A percentile compares a stretch with the other conserved stretches of the same genome.
These are phyloP conservation scores for Ogataea populi-albae DNA, from an alignment of 805 yeast species.

Conservation along the genomic window DNA sequence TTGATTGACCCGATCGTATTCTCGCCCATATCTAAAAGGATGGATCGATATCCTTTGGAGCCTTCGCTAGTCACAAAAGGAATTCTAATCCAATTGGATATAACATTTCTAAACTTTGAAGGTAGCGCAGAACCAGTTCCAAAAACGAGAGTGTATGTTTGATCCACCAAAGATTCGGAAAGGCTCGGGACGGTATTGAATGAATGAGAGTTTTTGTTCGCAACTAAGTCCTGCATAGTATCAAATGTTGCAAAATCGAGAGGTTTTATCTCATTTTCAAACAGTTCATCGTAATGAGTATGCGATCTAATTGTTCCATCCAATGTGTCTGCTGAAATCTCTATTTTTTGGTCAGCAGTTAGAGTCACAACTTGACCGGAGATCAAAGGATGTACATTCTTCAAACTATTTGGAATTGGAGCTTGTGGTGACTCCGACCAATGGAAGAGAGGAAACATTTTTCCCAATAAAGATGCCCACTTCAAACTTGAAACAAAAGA, in stretches of 20 bases:
- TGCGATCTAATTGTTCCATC: conserved; percentile 20
- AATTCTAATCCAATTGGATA: conserved; percentile 71
- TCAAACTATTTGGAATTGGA: conserved; percentile 22
- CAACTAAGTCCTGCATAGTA: conserved; percentile 11
- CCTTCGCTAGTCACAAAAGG: conserved; percentile 41
- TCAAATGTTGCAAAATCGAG: conserved; percentile 8
- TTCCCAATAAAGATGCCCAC: conserved; percentile 50
- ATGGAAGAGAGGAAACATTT: conserved; percentile 42
- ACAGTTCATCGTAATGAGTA: conserved; percentile 23
- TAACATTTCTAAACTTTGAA: conserved; percentile 77
- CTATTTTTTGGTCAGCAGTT: conserved; percentile 15
- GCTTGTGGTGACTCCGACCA: conserved; percentile 29
- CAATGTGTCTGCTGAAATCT: conserved; percentile 5
- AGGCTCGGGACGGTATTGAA: conserved; percentile 7
- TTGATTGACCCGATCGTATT: conserved; percentile 73
- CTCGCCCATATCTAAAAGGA: conserved; percentile 93
- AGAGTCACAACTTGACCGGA: conserved; percentile 29
- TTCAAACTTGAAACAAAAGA: conserved; percentile 54
- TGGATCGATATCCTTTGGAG: conserved; percentile 33
- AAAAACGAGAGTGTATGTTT: conserved; percentile 67
- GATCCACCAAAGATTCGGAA: conserved; percentile 37
- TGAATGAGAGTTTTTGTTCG: conserved; percentile 4
- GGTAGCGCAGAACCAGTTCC: conserved; percentile 97
- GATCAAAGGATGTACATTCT: conserved; percentile 27
- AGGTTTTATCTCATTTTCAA: conserved; percentile 26